Evolutionary conservation across 176 grass and related monocot species (phyloP), one percentile per base, ranked within the genome.

Genomic region (sorghum (Sorghum bicolor)): DNA sequence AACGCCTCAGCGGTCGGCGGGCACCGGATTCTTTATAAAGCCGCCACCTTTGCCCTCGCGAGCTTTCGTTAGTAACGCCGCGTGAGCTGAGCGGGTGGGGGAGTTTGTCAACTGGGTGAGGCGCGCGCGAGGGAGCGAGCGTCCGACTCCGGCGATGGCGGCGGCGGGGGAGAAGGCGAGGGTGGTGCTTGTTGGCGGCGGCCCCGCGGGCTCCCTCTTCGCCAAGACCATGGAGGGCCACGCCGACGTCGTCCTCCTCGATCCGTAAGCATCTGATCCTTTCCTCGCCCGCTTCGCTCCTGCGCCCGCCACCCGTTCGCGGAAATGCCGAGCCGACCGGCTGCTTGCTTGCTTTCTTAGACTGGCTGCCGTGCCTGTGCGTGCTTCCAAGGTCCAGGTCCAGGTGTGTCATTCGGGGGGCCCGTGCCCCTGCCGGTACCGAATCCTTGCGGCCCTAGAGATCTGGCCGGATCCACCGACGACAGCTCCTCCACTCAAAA

Each of bases 101-200:
- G 16, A 45, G 67, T 48, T 73, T 66, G 80, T 57, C 20, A 6
- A 29, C 14, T 25, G 47, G 73, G 10, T n/a, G 44, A 10, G 20
- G 38, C 5, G 20, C 2, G 64, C 43, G 76, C 5, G 62, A 22
- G 33, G 29, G 41, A 32, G 25, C 17, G 77, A 53, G 86, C 86
- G 39, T 19, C 6, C 25, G 41, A 67, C 29, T 75, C 3, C 1
- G 43, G 60, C 30, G 77, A 70, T 75, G 83, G 76, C 20, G 43
- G 53, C 32, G 71, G 48, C 72, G 62, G 60, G 4, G 38, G 43
- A 61, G 78, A 92, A 78, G 67, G 19, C 77, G 19, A 90, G 71
- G 37, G 88, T 95, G 80, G 90, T 92, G 79, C 88, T 95, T 71
- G 78, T 92, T 30, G 93, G 90, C 83, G 93, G 90, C 72, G 93